Evolutionary conservation across 2,329 filamentous ascomycete species (phyloP), one percentile per base, ranked within the genome.

Genomic region (Beauveria caledonica): DNA sequence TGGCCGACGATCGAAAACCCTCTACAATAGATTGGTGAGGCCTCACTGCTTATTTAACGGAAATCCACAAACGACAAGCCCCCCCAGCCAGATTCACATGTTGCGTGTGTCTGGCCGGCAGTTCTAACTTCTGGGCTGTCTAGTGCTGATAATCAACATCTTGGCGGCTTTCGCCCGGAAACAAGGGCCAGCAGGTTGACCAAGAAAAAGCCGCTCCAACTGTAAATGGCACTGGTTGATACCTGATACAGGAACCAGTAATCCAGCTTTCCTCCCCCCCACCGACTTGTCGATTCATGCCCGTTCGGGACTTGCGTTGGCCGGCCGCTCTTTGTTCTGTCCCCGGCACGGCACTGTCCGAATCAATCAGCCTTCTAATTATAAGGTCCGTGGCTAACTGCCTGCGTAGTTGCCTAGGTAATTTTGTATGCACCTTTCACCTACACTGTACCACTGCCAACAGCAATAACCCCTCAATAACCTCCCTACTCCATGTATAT

Each of bases 81-180:
- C 42, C 42, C 42, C n/a, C 7, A 21, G 19, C 42, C 42, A 23
- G 42, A 9, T 23, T 15, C 5, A 11, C 33, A 40, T 36, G 15
- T 15, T 25, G 23, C 48, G 15, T 17, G 50, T 52, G 33, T 19
- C 50, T 19, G 50, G 39, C 23, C 23, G 40, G n/a, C 52, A 33
- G 19, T 25, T 36, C 33, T 36, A 11, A 33, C 19, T 25, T 36
- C 33, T 36, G 33, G 33, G 33, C 3, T 36, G 33, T 13, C 29
- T 58, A 58, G 55, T 58, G 55, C 46, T 50, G 55, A 58, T 29
- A 13, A 50, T 50, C 33, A 36, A 17, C 55, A 50, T 42, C 55
- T 58, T 58, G 45, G 55, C 29, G 29, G 29, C 29, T 33, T 33
- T 33, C 29, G 29, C 55, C 4, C 33, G 19, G 33, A 50, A 33